Evolutionary conservation across 345 rosid genomes (phyloP).

Genomic region (Xanthoceras sorbifolium): DNA sequence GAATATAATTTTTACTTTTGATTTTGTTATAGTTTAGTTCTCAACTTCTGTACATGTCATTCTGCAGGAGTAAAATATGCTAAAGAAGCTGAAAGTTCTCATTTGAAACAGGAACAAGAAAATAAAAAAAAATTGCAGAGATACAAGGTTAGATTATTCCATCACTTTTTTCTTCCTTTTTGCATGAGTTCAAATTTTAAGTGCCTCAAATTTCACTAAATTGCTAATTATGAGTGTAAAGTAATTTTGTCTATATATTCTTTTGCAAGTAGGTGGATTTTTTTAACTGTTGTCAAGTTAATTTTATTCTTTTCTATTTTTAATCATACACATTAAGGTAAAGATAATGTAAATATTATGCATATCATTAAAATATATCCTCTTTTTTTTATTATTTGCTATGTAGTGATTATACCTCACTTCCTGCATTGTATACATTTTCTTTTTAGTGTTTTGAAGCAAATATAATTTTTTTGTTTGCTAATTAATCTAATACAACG

Average conservation of each 20-base stretch:
- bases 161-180: background rate
- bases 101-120: constrained; percentile 60
- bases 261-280: background rate
- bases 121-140: constrained; percentile 54
- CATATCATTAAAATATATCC: background rate
- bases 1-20: constrained; percentile 1
- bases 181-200: background rate
- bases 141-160: constrained; percentile 58
- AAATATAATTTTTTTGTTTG: background rate
- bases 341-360: background rate
- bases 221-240: background rate
- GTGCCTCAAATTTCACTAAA: background rate
- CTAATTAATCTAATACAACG: background rate
- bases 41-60: constrained; percentile 8
- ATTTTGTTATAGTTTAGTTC: constrained; percentile 8
- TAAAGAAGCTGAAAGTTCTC: constrained; percentile 54
- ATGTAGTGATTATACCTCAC: background rate
- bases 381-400: constrained; percentile 1
- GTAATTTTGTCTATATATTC: background rate
- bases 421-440: background rate
- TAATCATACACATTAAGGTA: background rate
- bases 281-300: background rate
- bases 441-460: background rate
- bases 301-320: background rate
- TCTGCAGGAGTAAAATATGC: constrained; percentile 39